Percentiles rank a stretch among this genome's conserved stretches.
phyloP scores from a whole-genome alignment of 1,139 yeast species.

The Zygosaccharomyces pseudobailii region DNA sequence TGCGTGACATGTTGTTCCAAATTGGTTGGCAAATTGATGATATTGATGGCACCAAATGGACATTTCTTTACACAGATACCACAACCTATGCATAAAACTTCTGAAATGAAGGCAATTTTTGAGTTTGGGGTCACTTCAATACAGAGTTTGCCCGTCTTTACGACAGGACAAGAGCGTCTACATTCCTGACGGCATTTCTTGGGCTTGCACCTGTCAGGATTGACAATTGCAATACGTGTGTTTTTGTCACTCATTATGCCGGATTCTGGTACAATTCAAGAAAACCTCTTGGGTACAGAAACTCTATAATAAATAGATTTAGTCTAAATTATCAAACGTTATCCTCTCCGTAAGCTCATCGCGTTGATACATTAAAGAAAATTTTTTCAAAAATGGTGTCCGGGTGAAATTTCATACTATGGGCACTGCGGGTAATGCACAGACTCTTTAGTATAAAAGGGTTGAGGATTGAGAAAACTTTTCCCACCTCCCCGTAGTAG shows the following conservation, averaged over 20 bases:
- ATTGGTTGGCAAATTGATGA: conserved; percentile 93
- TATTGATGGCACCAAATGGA: conserved; percentile 94
- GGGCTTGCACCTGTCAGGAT: conserved; percentile 92
- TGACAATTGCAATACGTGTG: conserved; percentile 91
- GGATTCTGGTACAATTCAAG: not conserved
- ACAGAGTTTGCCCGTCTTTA: conserved; percentile 94
- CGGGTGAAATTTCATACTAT: not conserved
- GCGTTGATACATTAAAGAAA: conserved; percentile 1
- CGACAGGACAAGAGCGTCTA: conserved; percentile 94
- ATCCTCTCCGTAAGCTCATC: not conserved
- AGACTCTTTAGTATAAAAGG: not conserved
- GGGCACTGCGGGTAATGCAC: not conserved
- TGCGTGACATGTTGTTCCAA: conserved; percentile 90
- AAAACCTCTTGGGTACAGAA: not conserved
- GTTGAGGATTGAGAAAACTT: not conserved
- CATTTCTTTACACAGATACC: conserved; percentile 99
- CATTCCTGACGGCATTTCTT: conserved; percentile 98
- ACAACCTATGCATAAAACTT: conserved; percentile 94
- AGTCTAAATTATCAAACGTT: not conserved
- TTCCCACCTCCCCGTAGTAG: not conserved
- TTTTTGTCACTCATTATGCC: conserved; percentile 51
- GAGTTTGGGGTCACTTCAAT: conserved; percentile 89
- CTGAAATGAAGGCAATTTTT: conserved; percentile 94
- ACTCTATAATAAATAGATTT: not conserved
- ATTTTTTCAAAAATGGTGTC: conserved; percentile 8